Evolutionary conservation across 257 asterid species (phyloP).

Genomic region (Parsonsia alboflavescens): DNA sequence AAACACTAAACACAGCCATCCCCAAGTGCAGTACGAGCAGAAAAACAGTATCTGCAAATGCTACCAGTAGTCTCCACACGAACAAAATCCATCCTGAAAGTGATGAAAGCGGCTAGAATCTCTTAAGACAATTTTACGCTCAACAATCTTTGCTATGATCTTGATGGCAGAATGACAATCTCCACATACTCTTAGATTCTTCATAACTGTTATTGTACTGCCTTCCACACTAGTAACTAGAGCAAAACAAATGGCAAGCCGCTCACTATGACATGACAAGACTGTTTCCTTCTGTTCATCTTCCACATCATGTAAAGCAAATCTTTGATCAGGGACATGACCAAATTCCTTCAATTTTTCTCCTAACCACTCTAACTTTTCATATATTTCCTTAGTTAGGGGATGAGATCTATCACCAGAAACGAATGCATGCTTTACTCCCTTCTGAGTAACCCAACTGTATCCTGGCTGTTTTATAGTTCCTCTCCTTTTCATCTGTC

Average conservation of each 20-base stretch:
- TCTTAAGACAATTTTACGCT: slow-evolving; percentile 37
- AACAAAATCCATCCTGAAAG: slow-evolving; percentile 54
- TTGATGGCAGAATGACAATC: slow-evolving; percentile 56
- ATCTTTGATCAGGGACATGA: slow-evolving; percentile 35
- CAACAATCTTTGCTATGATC: slow-evolving; percentile 34
- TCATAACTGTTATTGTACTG: slow-evolving; percentile 42
- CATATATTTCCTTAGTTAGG: slow-evolving; percentile 27
- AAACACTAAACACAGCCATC: not conserved
- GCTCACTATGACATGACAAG: slow-evolving; percentile 47
- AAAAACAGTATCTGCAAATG: not conserved
- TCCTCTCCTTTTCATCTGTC: slow-evolving; percentile 44
- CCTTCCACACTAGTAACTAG: slow-evolving; percentile 30
- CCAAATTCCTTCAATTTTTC: slow-evolving; percentile 39
- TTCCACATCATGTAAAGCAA: slow-evolving; percentile 49
- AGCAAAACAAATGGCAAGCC: slow-evolving; percentile 50
- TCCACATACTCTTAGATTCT: slow-evolving; percentile 49
- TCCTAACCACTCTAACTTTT: slow-evolving; percentile 39
- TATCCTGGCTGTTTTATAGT: slow-evolving; percentile 51
- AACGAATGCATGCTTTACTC: slow-evolving; percentile 35
- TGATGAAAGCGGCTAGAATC: slow-evolving; percentile 65
- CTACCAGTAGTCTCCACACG: slow-evolving; percentile 55
- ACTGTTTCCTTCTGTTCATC: slow-evolving; percentile 45
- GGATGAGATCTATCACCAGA: slow-evolving; percentile 42
- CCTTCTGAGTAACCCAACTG: slow-evolving; percentile 60
- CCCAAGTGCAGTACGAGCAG: not conserved